Base-by-base conservation (phyloP, 805 yeast species). In the Alloascoidea hylecoeti region DNA sequence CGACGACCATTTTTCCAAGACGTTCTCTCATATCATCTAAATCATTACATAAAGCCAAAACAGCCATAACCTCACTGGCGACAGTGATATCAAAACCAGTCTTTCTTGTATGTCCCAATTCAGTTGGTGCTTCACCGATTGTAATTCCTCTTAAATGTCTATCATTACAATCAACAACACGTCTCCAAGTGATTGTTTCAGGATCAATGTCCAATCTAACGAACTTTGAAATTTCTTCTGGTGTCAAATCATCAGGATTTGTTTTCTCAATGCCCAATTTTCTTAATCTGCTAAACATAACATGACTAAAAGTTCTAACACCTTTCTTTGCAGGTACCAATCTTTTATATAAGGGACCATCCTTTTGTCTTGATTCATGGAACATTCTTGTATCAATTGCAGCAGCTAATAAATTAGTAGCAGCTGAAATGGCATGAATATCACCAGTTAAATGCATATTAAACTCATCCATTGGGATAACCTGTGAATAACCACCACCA, bases 391-490 rank as follows among this genome's bases (percentile, higher is more conserved):
- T 85, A 60, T 89, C 97, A 44, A 89, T 78, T 19, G 97, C 97
- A 37, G 97, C 96, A 43, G 96, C 95, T 44, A 89, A 68, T 52
- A 89, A 66, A 65, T 89, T 89, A 49, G 84, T 88, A 27, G 97
- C 97, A 42, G 86, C 86, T 37, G 86, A 76, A 43, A 89, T 86
- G 35, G 97, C 97, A 60, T 89, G 97, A 47, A 89, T 89, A 57
- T 89, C 98, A 55, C 97, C 97, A 37, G 97, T 89, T 47, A 89
- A 68, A 57, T 89, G 97, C 83, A 92, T 75, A 65, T 92, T 89
- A 68, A 89, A 89, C 62, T 89, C 96, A 60, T 89, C 98, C 96
- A 89, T 89, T 38, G 97, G 97, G 49, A 89, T 88, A 35, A 89
- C 97, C 63, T 89, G 97, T 2, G 97, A 72, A 60, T 86, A 89